These are phyloP conservation scores for Corymbia calophylla DNA, from an alignment of 441 rosid species.

Conservation along the genomic window DNA sequence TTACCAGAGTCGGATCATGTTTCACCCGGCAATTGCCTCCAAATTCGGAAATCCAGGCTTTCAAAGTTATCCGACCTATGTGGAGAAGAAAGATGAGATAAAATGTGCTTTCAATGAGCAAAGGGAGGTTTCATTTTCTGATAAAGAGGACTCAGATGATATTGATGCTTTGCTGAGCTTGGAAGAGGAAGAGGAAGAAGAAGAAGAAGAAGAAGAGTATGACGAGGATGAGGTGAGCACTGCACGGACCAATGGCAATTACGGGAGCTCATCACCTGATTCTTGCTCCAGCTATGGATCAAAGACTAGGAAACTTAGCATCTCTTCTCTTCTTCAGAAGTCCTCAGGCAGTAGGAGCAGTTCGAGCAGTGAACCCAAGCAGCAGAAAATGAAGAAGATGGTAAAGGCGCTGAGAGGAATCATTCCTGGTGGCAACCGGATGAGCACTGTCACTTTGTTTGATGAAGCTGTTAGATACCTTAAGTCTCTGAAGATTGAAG, in stretches of 20 bases:
- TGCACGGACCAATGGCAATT: conserved; percentile 43
- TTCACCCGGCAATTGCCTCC: conserved; percentile 62
- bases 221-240: conserved; percentile 80
- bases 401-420: conserved; percentile 69
- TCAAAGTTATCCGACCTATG: conserved; percentile 20
- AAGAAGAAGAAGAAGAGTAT: conserved; percentile 31
- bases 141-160: conserved; percentile 77
- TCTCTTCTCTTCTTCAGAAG: conserved; percentile 24
- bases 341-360: conserved; percentile 21
- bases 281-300: conserved; percentile 40
- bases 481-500: conserved; percentile 76
- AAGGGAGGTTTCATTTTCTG: conserved; percentile 35
- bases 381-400: conserved; percentile 70
- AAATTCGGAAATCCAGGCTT: conserved; percentile 37
- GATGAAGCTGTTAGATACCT: conserved; percentile 90
- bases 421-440: conserved; percentile 69
- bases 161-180: conserved; percentile 76
- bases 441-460: conserved; percentile 61
- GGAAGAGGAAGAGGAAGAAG: conserved; percentile 35
- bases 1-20: conserved; percentile 64
- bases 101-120: conserved; percentile 19
- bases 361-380: conserved; percentile 40
- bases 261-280: conserved; percentile 44
- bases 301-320: conserved; percentile 25
- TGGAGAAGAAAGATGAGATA: conserved; percentile 31